phyloP scores from a whole-genome alignment of 371 early-diverging fungal species.

The Choanephora cucurbitarum region DNA sequence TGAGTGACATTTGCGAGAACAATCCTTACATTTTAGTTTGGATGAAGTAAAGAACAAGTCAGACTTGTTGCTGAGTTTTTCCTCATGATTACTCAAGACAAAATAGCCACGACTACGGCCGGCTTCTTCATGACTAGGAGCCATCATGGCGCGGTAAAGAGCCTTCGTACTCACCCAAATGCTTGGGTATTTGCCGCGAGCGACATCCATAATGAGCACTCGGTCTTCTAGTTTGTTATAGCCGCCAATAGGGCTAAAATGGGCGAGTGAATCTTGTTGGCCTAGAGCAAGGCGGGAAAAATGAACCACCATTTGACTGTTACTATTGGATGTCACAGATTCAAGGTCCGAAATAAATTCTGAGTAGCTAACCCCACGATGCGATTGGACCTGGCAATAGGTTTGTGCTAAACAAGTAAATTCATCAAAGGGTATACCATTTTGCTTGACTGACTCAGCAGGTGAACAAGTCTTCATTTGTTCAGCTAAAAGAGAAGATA shows the following conservation, averaged over 20 bases:
- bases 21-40: slow-evolving; percentile 24
- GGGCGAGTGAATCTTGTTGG: slow-evolving; percentile 71
- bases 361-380: slow-evolving; percentile 64
- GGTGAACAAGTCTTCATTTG: slow-evolving; percentile 82
- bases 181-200: slow-evolving; percentile 76
- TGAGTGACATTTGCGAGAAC: slow-evolving; percentile 21
- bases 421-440: slow-evolving; percentile 86
- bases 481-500: slow-evolving; percentile 56
- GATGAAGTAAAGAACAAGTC: not conserved
- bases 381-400: slow-evolving; percentile 74
- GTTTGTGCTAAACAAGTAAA: slow-evolving; percentile 82
- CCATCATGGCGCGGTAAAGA: slow-evolving; percentile 74
- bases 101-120: slow-evolving; percentile 86
- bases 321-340: slow-evolving; percentile 60
- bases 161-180: slow-evolving; percentile 69
- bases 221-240: slow-evolving; percentile 62
- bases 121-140: slow-evolving; percentile 57
- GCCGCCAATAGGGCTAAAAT: slow-evolving; percentile 68
- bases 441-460: slow-evolving; percentile 65
- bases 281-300: slow-evolving; percentile 73
- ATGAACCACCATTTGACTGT: slow-evolving; percentile 82
- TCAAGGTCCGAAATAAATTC: slow-evolving; percentile 75
- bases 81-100: slow-evolving; percentile 45
- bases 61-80: not conserved
- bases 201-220: slow-evolving; percentile 83